Percentiles rank a stretch among this genome's conserved stretches.
Conservation (phyloP, 2,329 filamentous ascomycete genomes). For the Sclerotinia nivalis region DNA sequence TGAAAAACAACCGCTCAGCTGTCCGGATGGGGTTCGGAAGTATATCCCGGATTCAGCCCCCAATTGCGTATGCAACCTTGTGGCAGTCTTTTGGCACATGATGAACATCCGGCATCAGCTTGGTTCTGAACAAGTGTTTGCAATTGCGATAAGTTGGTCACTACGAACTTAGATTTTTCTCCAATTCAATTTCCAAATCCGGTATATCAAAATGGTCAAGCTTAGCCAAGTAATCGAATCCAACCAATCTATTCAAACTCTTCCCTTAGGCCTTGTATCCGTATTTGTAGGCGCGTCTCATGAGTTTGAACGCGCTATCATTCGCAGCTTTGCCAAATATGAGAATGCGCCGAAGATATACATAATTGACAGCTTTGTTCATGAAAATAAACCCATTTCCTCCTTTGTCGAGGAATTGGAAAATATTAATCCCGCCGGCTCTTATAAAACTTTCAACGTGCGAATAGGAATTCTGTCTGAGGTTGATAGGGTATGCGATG, state of each 20-base stretch:
- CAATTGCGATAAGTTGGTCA: too few relatives aligned
- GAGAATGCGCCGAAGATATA: constrained; percentile 5
- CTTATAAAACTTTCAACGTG: not conserved
- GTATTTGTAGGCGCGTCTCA: not conserved
- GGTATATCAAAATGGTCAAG: not conserved
- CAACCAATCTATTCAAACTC: not conserved
- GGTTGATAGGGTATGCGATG: not conserved
- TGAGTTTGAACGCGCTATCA: not conserved
- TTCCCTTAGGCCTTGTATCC: not conserved
- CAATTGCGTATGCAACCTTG: not conserved
- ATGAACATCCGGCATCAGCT: too few relatives aligned
- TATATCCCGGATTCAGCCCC: not conserved
- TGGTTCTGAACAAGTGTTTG: not conserved
- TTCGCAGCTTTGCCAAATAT: not conserved
- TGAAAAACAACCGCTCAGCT: not conserved
- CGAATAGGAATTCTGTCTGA: not conserved
- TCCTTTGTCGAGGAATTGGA: not conserved
- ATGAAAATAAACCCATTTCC: not conserved
- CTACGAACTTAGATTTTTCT: not conserved
- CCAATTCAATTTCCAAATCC: not conserved
- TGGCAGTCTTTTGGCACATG: not conserved
- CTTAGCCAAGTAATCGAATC: constrained; percentile 7
- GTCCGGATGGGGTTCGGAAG: not conserved
- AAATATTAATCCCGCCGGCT: not conserved
- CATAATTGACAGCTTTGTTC: not conserved